Conservation (phyloP, 2,329 filamentous ascomycete genomes). For the Fusarium humuli region DNA sequence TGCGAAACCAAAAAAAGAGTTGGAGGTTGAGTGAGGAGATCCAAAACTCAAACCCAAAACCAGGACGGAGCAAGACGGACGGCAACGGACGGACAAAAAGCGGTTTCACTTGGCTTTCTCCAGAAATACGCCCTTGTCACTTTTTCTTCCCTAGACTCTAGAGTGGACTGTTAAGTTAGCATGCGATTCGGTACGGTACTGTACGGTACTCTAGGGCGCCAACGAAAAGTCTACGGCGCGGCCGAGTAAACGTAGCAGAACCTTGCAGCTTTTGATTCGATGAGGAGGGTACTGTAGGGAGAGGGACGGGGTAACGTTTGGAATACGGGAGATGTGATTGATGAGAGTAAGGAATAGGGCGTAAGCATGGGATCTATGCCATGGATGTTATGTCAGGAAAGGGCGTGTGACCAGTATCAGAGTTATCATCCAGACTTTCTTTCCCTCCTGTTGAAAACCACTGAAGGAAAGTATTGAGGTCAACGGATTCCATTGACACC, state of each 20-base stretch:
- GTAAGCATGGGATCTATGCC: background rate
- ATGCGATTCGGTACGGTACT: conserved; percentile 17
- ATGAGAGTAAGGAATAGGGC: conserved; percentile 3
- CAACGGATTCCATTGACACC: conserved; percentile 16
- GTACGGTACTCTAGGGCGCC: conserved; percentile 29
- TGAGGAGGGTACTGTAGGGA: conserved; percentile 14
- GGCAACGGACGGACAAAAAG: conserved; percentile 34
- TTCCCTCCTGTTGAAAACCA: background rate
- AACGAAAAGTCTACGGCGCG: conserved; percentile 45
- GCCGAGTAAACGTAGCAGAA: conserved; percentile 41
- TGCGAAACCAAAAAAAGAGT: conserved; percentile 24
- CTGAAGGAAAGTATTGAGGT: conserved; percentile 17
- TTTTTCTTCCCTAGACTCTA: conserved; percentile 16
- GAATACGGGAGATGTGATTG: conserved; percentile 24
- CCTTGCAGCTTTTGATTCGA: conserved; percentile 41
- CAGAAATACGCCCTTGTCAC: conserved; percentile 34
- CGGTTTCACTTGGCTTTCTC: conserved; percentile 32
- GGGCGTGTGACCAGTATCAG: conserved; percentile 13
- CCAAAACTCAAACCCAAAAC: conserved; percentile 5
- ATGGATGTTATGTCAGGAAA: background rate
- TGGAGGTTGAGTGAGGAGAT: conserved; percentile 25
- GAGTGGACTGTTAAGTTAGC: conserved; percentile 36
- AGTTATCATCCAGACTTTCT: background rate
- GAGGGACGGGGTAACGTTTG: conserved; percentile 36
- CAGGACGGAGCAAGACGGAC: conserved; percentile 30